A percentile compares a stretch with the other conserved stretches of the same genome.
These are phyloP conservation scores for Plasmodium coatneyi DNA, from an alignment of 169 alveolate genomes.

Conservation along the genomic window DNA sequence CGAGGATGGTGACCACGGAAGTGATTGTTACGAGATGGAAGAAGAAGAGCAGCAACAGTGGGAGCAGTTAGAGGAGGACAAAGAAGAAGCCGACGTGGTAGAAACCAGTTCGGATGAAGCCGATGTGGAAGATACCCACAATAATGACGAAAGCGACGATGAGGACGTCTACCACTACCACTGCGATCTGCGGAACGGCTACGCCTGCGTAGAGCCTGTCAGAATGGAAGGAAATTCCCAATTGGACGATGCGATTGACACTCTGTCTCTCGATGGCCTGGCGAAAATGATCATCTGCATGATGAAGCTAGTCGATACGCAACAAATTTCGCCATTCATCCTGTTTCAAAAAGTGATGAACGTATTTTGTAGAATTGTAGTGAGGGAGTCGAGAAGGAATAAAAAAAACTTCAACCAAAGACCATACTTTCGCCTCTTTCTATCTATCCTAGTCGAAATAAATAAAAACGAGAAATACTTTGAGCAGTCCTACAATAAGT, in stretches of 20 bases:
- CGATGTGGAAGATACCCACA: not conserved
- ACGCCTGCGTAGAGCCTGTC: not conserved
- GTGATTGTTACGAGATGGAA: not conserved
- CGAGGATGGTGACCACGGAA: not conserved
- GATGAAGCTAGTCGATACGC: constrained; percentile 89
- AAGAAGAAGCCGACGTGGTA: not conserved
- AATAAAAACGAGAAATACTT: constrained; percentile 80
- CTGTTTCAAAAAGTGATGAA: constrained; percentile 88
- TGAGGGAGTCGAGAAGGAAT: constrained; percentile 78
- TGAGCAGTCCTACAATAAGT: constrained; percentile 79
- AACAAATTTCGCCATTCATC: constrained; percentile 88
- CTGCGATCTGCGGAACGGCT: not conserved
- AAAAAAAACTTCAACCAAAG: constrained; percentile 78
- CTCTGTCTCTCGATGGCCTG: constrained; percentile 82
- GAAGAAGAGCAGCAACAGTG: not conserved
- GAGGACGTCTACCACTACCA: not conserved
- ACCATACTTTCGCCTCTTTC: constrained; percentile 82
- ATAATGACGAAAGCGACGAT: not conserved
- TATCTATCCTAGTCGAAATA: constrained; percentile 81
- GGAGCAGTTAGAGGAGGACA: not conserved
- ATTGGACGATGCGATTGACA: constrained; percentile 56
- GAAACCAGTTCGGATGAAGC: not conserved
- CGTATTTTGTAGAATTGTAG: constrained; percentile 83
- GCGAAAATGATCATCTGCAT: constrained; percentile 89
- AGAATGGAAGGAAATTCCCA: constrained; percentile 1